Evolutionary conservation across 176 grass and related monocot species (phyloP), one percentile per base, ranked within the genome.

Genomic region (Dactylis glomerata): DNA sequence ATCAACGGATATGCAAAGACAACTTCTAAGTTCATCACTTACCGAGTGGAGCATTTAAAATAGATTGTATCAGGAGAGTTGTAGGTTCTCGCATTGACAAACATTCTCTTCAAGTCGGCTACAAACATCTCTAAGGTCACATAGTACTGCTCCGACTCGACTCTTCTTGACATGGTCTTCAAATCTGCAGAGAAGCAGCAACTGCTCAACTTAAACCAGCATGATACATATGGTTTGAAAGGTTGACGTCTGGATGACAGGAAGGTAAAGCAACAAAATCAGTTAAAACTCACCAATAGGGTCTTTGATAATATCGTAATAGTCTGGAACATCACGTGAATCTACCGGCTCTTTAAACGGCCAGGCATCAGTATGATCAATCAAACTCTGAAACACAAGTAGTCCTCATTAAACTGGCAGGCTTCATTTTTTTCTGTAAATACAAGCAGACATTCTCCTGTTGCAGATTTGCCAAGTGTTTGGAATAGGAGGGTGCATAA

Each of bases 261-360:
- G 27, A 67, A 84, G 66, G 13, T 74, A 50, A 51, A 65, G 30
- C 30, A n/a, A 13, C 52, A 76, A 76, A 76, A 57, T 56, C 38
- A 65, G 38, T 76, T 22, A 57, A 83, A 83, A 42, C 80, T 82
- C 68, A 99, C 97, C 97, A 87, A 99, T 99, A 51, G 97, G 93
- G 89, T 99, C 93, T 87, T 99, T 99, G 79, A 99, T 99, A 71
- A 99, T 94, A 80, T 99, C 90, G 73, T 99, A 96, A 83, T 99
- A 96, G 82, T 99, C 97, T 74, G 97, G 97, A 77, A 96, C 97
- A 68, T 96, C 97, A 20, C 97, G 90, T 54, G 93, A 86, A 86
- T 99, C 93, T 67, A 99, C 97, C 14, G 97, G 97, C 51, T 99
- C 92, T 89, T 92, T 96, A 59, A 99, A 99, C 76, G 97, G 97